Evolutionary conservation across 805 yeast genomes (phyloP).

Genomic region (Jamesozyma jinghongensis): DNA sequence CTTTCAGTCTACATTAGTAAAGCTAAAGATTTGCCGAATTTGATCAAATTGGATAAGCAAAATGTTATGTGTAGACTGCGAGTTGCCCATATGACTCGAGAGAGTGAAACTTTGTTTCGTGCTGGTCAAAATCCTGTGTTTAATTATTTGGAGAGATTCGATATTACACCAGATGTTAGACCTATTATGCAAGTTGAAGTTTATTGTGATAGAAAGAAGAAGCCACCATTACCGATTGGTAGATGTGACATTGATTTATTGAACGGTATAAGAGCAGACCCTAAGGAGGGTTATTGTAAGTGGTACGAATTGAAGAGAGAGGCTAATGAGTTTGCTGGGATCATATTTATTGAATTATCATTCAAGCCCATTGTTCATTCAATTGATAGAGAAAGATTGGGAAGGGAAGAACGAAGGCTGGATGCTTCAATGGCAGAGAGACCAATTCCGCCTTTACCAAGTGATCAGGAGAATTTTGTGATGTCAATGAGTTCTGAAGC

Average conservation of each 20-base stretch:
- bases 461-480: slow-evolving; percentile 7
- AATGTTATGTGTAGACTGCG: slow-evolving; percentile 82
- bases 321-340: slow-evolving; percentile 68
- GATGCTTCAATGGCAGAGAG: slow-evolving; percentile 24
- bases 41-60: slow-evolving; percentile 83
- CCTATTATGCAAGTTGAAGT: slow-evolving; percentile 63
- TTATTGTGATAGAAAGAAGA: slow-evolving; percentile 63
- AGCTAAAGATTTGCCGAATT: slow-evolving; percentile 80
- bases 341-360: slow-evolving; percentile 82
- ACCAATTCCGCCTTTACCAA: slow-evolving; percentile 29
- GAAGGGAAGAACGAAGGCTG: slow-evolving; percentile 11
- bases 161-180: slow-evolving; percentile 51
- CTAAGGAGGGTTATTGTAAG: slow-evolving; percentile 67
- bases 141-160: slow-evolving; percentile 66
- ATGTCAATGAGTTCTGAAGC: neutral
- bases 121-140: slow-evolving; percentile 95
- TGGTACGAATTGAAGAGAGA: slow-evolving; percentile 72
- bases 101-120: slow-evolving; percentile 66
- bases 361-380: slow-evolving; percentile 51
- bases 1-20: slow-evolving; percentile 69
- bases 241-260: slow-evolving; percentile 70
- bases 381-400: slow-evolving; percentile 6
- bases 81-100: slow-evolving; percentile 70
- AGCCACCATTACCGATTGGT: slow-evolving; percentile 81
- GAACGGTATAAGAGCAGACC: slow-evolving; percentile 56